These are phyloP conservation scores for Termitomyces sp. DNA, from an alignment of 768 basidiomycete genomes.

Conservation along the genomic window DNA sequence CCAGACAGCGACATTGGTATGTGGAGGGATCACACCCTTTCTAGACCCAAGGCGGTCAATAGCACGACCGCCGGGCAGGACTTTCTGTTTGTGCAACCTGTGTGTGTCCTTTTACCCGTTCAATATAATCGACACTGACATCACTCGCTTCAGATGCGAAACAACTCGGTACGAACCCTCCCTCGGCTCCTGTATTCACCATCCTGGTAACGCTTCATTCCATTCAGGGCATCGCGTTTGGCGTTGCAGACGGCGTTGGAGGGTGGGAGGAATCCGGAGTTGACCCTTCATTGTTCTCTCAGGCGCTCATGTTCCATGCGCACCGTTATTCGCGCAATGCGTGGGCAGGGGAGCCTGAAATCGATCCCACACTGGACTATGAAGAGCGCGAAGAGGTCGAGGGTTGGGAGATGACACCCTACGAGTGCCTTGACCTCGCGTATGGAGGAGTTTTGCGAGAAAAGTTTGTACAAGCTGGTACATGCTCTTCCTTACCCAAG, in stretches of 20 bases:
- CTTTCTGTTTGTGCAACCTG: slow-evolving; percentile 61
- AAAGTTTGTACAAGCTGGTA: slow-evolving; percentile 60
- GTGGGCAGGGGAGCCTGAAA: slow-evolving; percentile 82
- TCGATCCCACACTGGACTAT: slow-evolving; percentile 71
- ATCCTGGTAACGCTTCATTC: not conserved
- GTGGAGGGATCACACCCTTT: slow-evolving; percentile 67
- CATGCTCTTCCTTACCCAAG: slow-evolving; percentile 19
- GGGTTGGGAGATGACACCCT: slow-evolving; percentile 73
- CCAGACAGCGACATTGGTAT: slow-evolving; percentile 49
- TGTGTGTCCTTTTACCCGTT: slow-evolving; percentile 23
- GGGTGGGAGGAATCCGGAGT: slow-evolving; percentile 84
- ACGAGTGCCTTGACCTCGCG: slow-evolving; percentile 66
- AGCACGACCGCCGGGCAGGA: slow-evolving; percentile 42
- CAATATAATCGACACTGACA: not conserved
- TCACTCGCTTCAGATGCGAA: slow-evolving; percentile 54
- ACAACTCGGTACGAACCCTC: slow-evolving; percentile 60
- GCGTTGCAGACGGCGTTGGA: slow-evolving; percentile 90
- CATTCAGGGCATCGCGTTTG: slow-evolving; percentile 66
- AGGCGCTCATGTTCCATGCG: slow-evolving; percentile 86
- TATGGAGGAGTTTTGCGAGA: slow-evolving; percentile 69
- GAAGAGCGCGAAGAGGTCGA: slow-evolving; percentile 59
- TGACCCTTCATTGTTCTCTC: slow-evolving; percentile 87
- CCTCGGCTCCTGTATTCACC: slow-evolving; percentile 9
- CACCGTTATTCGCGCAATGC: slow-evolving; percentile 64
- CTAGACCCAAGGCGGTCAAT: slow-evolving; percentile 31